Conservation (phyloP, 805 yeast species). For the Nakazawaea holstii region DNA sequence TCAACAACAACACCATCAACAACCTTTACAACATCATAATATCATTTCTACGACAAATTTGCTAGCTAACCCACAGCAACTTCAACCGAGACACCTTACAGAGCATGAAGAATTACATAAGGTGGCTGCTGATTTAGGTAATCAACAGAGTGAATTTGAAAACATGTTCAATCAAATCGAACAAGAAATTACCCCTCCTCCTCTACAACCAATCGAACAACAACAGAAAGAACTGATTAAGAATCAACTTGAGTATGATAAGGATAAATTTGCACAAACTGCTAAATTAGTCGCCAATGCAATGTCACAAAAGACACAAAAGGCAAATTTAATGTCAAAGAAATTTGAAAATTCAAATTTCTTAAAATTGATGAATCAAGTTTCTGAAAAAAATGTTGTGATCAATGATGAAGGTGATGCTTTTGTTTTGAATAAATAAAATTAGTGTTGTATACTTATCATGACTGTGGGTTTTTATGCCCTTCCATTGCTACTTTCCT, state of each 20-base stretch:
- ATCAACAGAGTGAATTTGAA: slow-evolving; percentile 15
- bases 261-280: slow-evolving; percentile 32
- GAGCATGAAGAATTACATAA: slow-evolving; percentile 9
- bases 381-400: slow-evolving; percentile 33
- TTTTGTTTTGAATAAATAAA: slow-evolving; percentile 18
- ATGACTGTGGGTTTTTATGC: neutral
- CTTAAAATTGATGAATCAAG: slow-evolving; percentile 34
- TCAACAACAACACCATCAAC: neutral
- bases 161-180: slow-evolving; percentile 25
- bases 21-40: slow-evolving; percentile 1
- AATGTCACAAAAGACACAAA: slow-evolving; percentile 25
- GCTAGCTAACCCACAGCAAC: neutral
- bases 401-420: slow-evolving; percentile 28
- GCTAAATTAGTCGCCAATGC: slow-evolving; percentile 32
- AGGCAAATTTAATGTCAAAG: slow-evolving; percentile 19
- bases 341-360: slow-evolving; percentile 37
- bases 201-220: slow-evolving; percentile 2
- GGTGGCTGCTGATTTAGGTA: slow-evolving; percentile 2
- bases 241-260: slow-evolving; percentile 13
- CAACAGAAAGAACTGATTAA: slow-evolving; percentile 4
- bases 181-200: slow-evolving; percentile 9
- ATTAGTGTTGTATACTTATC: neutral
- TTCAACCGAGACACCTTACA: neutral
- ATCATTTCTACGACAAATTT: neutral
- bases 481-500: no score